A percentile compares a stretch with the other conserved stretches of the same genome.
Evolutionary conservation across 2,329 filamentous ascomycete genomes (phyloP).

Genomic region (Diaporthe destruens): DNA sequence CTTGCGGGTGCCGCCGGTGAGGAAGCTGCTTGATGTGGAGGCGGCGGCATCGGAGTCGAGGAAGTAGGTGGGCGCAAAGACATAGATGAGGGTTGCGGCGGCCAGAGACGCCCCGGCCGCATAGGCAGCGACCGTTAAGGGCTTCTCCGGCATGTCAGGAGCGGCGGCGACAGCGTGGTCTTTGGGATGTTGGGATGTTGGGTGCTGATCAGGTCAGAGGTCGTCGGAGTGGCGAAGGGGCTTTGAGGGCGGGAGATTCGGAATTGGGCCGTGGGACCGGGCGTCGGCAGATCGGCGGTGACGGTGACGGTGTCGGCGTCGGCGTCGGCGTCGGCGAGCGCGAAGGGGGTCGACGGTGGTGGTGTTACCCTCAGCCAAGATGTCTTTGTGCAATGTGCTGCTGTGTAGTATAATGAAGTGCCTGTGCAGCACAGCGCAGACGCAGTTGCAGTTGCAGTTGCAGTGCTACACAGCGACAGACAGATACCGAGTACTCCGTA

Average conservation of each 20-base stretch:
- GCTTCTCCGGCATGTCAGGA: slow-evolving; percentile 80
- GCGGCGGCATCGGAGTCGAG: slow-evolving; percentile 83
- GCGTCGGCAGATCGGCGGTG: not conserved
- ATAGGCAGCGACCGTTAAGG: slow-evolving; percentile 87
- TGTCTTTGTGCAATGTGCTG: not conserved
- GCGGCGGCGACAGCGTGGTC: no score
- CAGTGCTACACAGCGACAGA: slow-evolving; percentile 6
- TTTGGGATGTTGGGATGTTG: no score
- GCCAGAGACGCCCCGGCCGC: slow-evolving; percentile 95
- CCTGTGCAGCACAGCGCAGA: no score
- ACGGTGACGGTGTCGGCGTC: no score
- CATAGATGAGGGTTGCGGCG: slow-evolving; percentile 94
- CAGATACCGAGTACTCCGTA: no score
- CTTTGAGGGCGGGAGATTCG: slow-evolving; percentile 12
- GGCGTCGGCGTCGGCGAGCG: slow-evolving; percentile 3
- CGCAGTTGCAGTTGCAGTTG: not conserved
- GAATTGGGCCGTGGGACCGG: slow-evolving; percentile 29
- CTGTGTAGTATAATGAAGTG: no score
- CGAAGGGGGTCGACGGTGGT: slow-evolving; percentile 2
- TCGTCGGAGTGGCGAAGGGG: slow-evolving; percentile 14
- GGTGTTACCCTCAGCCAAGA: slow-evolving; percentile 13
- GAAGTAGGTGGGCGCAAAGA: slow-evolving; percentile 97
- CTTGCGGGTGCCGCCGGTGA: slow-evolving; percentile 65
- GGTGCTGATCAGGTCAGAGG: slow-evolving; percentile 25
- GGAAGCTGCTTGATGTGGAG: slow-evolving; percentile 49